Evolutionary conservation across 345 rosid genomes (phyloP), one percentile per base, ranked within the genome.

Genomic region (Lepidium africanum): DNA sequence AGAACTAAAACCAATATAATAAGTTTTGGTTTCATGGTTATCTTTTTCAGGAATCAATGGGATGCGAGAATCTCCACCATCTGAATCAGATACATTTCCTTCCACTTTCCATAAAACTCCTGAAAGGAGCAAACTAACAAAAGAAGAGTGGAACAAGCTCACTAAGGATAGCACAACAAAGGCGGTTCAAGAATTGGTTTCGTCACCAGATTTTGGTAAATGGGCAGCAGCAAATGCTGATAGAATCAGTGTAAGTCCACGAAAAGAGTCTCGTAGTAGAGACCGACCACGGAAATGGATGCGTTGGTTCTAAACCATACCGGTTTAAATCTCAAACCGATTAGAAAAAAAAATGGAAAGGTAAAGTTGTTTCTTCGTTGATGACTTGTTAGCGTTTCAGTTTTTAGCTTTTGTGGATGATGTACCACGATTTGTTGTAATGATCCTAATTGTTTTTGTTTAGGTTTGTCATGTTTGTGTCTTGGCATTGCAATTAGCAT

Each of bases 151-250:
- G 92, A 81, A 71, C 14, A 81, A 75, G 63, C 78, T 88, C 57
- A 86, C 95, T 4, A 54, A 72, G 59, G 88, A 83, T 15, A 69
- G 81, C 66, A 88, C 95, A 0, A 75, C 78, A 70, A 87, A 75
- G 60, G 95, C 95, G 14, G 85, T 93, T 38, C 78, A 76, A 67
- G 96, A 81, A 38, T 87, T 93, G 42, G 87, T 83, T 49, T 79
- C 86, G 5, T 90, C 97, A 6, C 97, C 97, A 0, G 92, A 85
- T 49, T 90, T 94, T 80, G 72, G 86, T 74, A 79, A 14, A 69
- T 94, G 96, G 97, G 99, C 79, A 13, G 91, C 84, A 3, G 72
- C 81, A 10, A 87, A 88, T 78, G 89, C 95, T 0, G 99, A 88
- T 10, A 82, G 92, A 80, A 86, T 94, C 79, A 83, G 71, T 67